A percentile compares a stretch with the other conserved stretches of the same genome.
Evolutionary conservation across 2,329 filamentous ascomycete species (phyloP).

Genomic region (Byssochlamys sp.): DNA sequence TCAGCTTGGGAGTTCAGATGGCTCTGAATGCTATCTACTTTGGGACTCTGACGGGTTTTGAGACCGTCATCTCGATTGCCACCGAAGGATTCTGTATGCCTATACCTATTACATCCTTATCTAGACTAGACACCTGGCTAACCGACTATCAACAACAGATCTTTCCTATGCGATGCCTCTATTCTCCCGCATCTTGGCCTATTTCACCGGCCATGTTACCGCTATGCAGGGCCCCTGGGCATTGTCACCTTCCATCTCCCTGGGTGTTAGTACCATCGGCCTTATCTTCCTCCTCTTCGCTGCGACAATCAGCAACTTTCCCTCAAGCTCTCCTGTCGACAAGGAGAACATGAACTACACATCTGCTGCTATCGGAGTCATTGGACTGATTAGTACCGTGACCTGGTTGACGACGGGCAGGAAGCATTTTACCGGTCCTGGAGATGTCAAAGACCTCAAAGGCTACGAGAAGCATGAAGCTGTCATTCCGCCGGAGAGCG

Average conservation of each 20-base stretch:
- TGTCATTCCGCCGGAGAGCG: not conserved
- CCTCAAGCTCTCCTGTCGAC: slow-evolving; percentile 41
- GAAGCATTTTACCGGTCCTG: slow-evolving; percentile 43
- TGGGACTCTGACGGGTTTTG: slow-evolving; percentile 46
- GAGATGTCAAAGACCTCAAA: slow-evolving; percentile 1
- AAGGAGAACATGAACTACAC: slow-evolving; percentile 52
- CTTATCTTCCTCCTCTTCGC: slow-evolving; percentile 46
- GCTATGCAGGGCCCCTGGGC: slow-evolving; percentile 29
- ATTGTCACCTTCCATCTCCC: slow-evolving; percentile 37
- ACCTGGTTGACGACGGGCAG: slow-evolving; percentile 46
- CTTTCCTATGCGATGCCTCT: slow-evolving; percentile 50
- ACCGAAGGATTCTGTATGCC: slow-evolving; percentile 48
- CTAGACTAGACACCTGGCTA: not conserved
- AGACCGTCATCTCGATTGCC: slow-evolving; percentile 48
- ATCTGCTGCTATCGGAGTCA: slow-evolving; percentile 45
- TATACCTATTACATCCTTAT: not conserved
- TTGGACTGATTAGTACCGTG: slow-evolving; percentile 41
- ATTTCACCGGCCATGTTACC: slow-evolving; percentile 32
- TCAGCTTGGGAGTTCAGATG: slow-evolving; percentile 41
- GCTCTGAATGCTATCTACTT: slow-evolving; percentile 49
- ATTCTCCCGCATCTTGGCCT: slow-evolving; percentile 41
- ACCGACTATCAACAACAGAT: slow-evolving; percentile 24
- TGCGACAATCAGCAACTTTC: slow-evolving; percentile 49
- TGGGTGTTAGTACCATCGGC: slow-evolving; percentile 41
- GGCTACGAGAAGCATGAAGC: not conserved